Conservation (phyloP, 768 basidiomycete species). For the Leccinum obscurum region DNA sequence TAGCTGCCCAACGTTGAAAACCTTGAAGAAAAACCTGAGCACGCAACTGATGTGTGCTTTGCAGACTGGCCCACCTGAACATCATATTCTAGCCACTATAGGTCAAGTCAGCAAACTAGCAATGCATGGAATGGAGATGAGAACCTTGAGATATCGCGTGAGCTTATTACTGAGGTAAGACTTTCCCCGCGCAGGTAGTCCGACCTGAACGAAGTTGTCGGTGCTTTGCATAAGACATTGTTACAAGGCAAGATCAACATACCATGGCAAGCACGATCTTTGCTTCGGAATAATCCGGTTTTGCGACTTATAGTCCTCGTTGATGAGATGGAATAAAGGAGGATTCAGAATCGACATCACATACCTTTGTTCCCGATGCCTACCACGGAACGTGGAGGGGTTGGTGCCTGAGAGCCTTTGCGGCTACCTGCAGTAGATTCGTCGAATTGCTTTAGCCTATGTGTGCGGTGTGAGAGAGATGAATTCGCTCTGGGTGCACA, state of each 20-base stretch:
- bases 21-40: conserved; percentile 44
- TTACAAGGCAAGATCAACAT: conserved; percentile 9
- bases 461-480: conserved; percentile 1
- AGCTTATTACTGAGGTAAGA: conserved; percentile 98
- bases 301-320: conserved; percentile 59
- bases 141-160: conserved; percentile 91
- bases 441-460: conserved; percentile 79
- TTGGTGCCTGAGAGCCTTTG: conserved; percentile 69
- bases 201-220: conserved; percentile 57
- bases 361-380: conserved; percentile 88
- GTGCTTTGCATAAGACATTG: background rate
- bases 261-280: conserved; percentile 99
- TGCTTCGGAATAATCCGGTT: conserved; percentile 97
- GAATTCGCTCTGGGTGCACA: background rate
- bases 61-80: conserved; percentile 63
- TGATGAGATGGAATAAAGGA: conserved; percentile 5
- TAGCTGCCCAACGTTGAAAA: conserved; percentile 97
- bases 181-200: conserved; percentile 96
- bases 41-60: background rate
- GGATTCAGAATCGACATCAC: background rate
- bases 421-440: conserved; percentile 70
- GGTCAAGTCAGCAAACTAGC: conserved; percentile 9
- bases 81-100: conserved; percentile 97
- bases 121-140: conserved; percentile 9
- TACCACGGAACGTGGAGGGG: conserved; percentile 80